Base-by-base conservation (phyloP, 1,284 basidiomycete genomes). In the Tremellales sp. region DNA sequence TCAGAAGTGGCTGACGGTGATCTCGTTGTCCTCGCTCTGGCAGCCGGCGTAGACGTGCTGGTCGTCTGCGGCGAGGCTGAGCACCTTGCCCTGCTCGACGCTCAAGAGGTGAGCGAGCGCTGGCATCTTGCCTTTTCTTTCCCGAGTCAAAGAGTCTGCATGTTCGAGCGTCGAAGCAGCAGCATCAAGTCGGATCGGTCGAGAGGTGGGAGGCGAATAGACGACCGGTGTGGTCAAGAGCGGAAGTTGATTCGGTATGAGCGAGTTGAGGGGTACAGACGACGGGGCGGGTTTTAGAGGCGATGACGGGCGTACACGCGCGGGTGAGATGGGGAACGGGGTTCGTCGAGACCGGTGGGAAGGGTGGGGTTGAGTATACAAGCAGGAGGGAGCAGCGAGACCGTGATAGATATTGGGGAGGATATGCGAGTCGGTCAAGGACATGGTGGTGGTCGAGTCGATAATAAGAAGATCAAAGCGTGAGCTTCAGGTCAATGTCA, bases 1-100 rank as follows among this genome's bases (percentile, higher is more conserved):
- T 15, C 15, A 8, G 15, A 8, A 31, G 8, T 15, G 11, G 52
- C 58, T 53, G 43, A 72, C 60, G 71, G 78, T 67, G 60, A 89
- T 87, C 45, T 83, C 84, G 49, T 83, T 89, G 61, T 86, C 82
- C 49, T 82, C 78, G 47, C 81, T 83, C 67, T 93, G 90, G 59
- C 84, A 87, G 1, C 90, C 90, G 39, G 85, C 87, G 65, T 86
- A 94, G 46, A 94, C 86, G 64, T 86, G 80, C 4, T 77, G 68
- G 3, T 81, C 80, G 63, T 86, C 84, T 2, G 86, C 83, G 17
- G 84, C 85, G 5, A 93, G 75, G 65, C 86, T 84, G 33, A 92
- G 77, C 1, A 91, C 83, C 19, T 67, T 55, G 0, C 68, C 70
- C 15, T 58, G 55, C 17, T 68, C 70, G 6, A 71, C 70, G 42